A percentile compares a stretch with the other conserved stretches of the same genome.
Evolutionary conservation across 768 basidiomycete species (phyloP).

Genomic region (Tylopilus vinaceipallidus): DNA sequence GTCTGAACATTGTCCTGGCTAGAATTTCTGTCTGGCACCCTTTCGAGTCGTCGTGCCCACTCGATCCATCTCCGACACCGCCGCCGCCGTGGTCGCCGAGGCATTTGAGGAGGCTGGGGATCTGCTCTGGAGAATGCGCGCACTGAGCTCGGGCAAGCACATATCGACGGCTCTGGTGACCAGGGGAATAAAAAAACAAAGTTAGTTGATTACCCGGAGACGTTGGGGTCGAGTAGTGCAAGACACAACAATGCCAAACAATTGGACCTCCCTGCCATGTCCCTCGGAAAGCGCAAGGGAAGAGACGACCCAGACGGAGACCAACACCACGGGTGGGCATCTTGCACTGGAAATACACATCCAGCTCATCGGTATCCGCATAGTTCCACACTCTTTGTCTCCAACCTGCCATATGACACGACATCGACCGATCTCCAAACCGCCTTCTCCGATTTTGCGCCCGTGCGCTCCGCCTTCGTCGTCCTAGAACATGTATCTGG

Average conservation of each 20-base stretch:
- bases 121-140: too few species aligned
- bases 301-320: slow-evolving; percentile 15
- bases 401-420: slow-evolving; percentile 86
- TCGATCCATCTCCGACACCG: too few species aligned
- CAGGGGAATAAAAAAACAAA: too few species aligned
- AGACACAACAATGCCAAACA: slow-evolving; percentile 11
- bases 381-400: slow-evolving; percentile 89
- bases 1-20: too few species aligned
- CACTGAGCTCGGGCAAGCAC: too few species aligned
- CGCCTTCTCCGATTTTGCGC: slow-evolving; percentile 93
- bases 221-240: too few species aligned
- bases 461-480: slow-evolving; percentile 91
- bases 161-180: too few species aligned
- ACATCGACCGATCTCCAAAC: slow-evolving; percentile 91
- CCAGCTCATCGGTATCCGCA: not conserved
- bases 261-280: not conserved
- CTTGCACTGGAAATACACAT: not conserved
- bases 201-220: too few species aligned
- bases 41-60: too few species aligned
- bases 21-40: too few species aligned
- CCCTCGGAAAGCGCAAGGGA: slow-evolving; percentile 31
- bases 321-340: slow-evolving; percentile 23
- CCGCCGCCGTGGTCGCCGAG: too few species aligned
- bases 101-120: too few species aligned
- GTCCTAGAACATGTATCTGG: slow-evolving; percentile 76